A percentile compares a stretch with the other conserved stretches of the same genome.
Conservation (phyloP, 768 basidiomycete species). For the Xerocomellus chrysenteron region DNA sequence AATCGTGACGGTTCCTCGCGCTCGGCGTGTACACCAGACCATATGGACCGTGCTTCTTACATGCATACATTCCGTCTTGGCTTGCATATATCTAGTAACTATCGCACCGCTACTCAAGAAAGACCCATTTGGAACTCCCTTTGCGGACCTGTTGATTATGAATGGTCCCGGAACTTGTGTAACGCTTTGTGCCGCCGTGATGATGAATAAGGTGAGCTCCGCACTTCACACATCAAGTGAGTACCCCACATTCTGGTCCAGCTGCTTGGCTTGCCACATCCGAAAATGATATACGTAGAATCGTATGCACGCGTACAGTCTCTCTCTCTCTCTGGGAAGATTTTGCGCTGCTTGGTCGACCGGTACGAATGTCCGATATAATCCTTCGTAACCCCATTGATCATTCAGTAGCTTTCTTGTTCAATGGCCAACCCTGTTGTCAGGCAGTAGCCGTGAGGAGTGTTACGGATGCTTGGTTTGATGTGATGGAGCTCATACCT, state of each 20-base stretch:
- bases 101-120: conserved; percentile 45
- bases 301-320: conserved; percentile 85
- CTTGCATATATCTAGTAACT: conserved; percentile 61
- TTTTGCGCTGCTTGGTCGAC: conserved; percentile 82
- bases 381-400: conserved; percentile 11
- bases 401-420: conserved; percentile 66
- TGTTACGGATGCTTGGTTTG: conserved; percentile 68
- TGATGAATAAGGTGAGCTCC: conserved; percentile 64
- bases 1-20: conserved; percentile 77
- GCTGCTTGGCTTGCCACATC: conserved; percentile 73
- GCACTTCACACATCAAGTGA: not conserved
- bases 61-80: conserved; percentile 56
- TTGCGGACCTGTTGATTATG: conserved; percentile 77
- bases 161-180: conserved; percentile 97
- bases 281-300: conserved; percentile 84
- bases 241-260: conserved; percentile 31
- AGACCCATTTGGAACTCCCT: conserved; percentile 26
- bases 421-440: conserved; percentile 76
- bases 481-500: conserved; percentile 12
- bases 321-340: conserved; percentile 81
- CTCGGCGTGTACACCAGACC: conserved; percentile 82
- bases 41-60: conserved; percentile 68
- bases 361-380: conserved; percentile 66
- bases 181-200: conserved; percentile 67
- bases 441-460: conserved; percentile 43